Base-by-base conservation (phyloP, 257 asterid genomes). In the Misopates orontium region DNA sequence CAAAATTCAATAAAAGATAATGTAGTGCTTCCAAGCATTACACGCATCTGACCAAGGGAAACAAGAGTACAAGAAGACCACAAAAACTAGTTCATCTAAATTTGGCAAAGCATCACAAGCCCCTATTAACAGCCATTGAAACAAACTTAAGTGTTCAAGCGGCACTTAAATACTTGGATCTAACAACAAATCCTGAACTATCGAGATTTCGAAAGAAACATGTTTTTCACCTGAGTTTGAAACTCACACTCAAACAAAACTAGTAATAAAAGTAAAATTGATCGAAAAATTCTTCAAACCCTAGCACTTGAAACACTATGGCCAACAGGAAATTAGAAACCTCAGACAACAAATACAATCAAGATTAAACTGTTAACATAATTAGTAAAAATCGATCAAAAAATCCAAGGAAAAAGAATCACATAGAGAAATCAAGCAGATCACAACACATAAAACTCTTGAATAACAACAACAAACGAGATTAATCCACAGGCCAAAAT, bases 401-500 rank as follows among this genome's bases (percentile, higher is more conserved):
- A 62, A 23, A 77, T 18, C 59, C 28, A 17, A 68, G 56, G 50
- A n/a, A n/a, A 42, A 19, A 55, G 54, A 45, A 69, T 44, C 68
- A 55, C 42, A 42, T 51, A 18, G 8, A 49, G 16, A 51, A 58
- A 21, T 14, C 54, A 58, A 21, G 36, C 9, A 12, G 4, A 42
- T 11, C n/a, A 18, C 15, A 71, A 64, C 76, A 66, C 70, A 71
- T 69, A 60, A 56, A 28, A 16, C 39, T 62, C 48, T 53, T 42
- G 24, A n/a, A 45, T 17, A 39, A 56, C 15, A 56, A 49, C 9
- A 62, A n/a, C 25, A 60, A 40, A 73, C 6, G 15, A 62, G 63
- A 51, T 56, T 48, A 25, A 61, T 16, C 48, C 51, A 44, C 5
- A 50, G 4, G 13, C 17, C 5, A 40, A 61, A 68, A 77, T 68